phyloP scores from a whole-genome alignment of 78 protist species.

The Tieghemostelium lacteum region DNA sequence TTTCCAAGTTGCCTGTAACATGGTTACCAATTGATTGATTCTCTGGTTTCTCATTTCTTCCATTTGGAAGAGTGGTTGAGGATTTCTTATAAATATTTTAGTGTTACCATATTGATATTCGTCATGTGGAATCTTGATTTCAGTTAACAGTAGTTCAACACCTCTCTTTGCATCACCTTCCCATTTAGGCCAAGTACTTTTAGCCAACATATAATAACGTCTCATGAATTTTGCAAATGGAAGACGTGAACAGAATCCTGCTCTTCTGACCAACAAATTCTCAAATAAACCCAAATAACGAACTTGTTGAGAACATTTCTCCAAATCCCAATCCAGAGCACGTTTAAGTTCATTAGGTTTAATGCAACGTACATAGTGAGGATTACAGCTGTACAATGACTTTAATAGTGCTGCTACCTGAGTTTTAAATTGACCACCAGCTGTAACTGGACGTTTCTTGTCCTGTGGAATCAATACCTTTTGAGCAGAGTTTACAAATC shows the following conservation, averaged over 20 bases:
- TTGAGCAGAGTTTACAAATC: slow-evolving; percentile 43
- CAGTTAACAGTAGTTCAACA: slow-evolving; percentile 3
- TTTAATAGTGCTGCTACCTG: slow-evolving; percentile 70
- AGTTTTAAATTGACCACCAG: slow-evolving; percentile 83
- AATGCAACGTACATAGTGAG: slow-evolving; percentile 80
- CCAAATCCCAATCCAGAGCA: slow-evolving; percentile 57
- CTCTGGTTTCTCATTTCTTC: slow-evolving; percentile 41
- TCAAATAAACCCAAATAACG: slow-evolving; percentile 92
- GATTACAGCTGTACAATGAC: slow-evolving; percentile 63
- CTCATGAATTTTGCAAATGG: slow-evolving; percentile 85
- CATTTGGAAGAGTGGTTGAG: slow-evolving; percentile 58
- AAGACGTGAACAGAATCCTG: slow-evolving; percentile 93
- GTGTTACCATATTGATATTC: slow-evolving; percentile 72
- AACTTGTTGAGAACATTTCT: slow-evolving; percentile 64
- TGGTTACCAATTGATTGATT: slow-evolving; percentile 34
- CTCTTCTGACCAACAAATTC: slow-evolving; percentile 90
- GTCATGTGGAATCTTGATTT: not conserved
- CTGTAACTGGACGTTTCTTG: slow-evolving; percentile 86
- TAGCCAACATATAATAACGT: slow-evolving; percentile 84
- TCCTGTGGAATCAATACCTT: slow-evolving; percentile 46
- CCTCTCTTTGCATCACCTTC: slow-evolving; percentile 64
- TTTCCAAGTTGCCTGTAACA: slow-evolving; percentile 49
- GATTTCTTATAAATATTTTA: slow-evolving; percentile 71
- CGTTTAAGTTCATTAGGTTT: slow-evolving; percentile 77
- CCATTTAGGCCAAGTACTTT: slow-evolving; percentile 84